These are phyloP conservation scores for Torulaspora indica DNA, from an alignment of 805 yeast genomes.

Conservation along the genomic window DNA sequence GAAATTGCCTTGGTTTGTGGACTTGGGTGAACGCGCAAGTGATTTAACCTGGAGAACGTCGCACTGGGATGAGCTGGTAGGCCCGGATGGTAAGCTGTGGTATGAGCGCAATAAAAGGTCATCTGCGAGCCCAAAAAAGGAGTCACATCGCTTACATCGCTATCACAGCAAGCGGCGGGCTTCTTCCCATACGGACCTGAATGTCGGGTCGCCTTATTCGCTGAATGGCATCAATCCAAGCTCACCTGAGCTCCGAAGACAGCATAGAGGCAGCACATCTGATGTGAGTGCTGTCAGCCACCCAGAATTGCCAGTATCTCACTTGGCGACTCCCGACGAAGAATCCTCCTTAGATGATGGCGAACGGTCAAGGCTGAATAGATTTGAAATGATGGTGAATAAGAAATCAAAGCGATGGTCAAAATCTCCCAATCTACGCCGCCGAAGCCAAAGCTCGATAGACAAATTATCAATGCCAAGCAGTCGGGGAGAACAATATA, in stretches of 20 bases:
- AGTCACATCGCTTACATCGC: slow-evolving; percentile 12
- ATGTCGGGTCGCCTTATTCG: slow-evolving; percentile 7
- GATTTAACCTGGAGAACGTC: slow-evolving; percentile 51
- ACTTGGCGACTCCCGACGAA: slow-evolving; percentile 13
- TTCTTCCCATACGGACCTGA: slow-evolving; percentile 7
- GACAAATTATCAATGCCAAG: slow-evolving; percentile 11
- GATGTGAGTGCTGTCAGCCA: slow-evolving; percentile 5
- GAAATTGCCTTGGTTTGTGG: slow-evolving; percentile 60
- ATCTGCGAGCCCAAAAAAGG: slow-evolving; percentile 7
- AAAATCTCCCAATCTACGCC: slow-evolving; percentile 18
- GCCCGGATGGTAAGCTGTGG: slow-evolving; percentile 32
- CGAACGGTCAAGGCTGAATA: slow-evolving; percentile 16
- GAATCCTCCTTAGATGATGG: slow-evolving; percentile 10
- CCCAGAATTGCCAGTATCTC: slow-evolving; percentile 11
- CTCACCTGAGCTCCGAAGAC: slow-evolving; percentile 7
- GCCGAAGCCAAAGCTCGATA: slow-evolving; percentile 11
- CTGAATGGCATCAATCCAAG: slow-evolving; percentile 2
- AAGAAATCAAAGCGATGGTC: slow-evolving; percentile 23
- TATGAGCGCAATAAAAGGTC: slow-evolving; percentile 8
- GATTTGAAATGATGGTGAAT: slow-evolving; percentile 25
- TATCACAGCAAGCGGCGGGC: slow-evolving; percentile 10
- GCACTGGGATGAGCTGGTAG: slow-evolving; percentile 33
- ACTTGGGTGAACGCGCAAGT: slow-evolving; percentile 50
- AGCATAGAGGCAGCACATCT: slow-evolving; percentile 4
- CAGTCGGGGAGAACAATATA: slow-evolving; percentile 5